phyloP scores from a whole-genome alignment of 2,329 filamentous ascomycete genomes.

The Xylariomycetidae sp. region DNA sequence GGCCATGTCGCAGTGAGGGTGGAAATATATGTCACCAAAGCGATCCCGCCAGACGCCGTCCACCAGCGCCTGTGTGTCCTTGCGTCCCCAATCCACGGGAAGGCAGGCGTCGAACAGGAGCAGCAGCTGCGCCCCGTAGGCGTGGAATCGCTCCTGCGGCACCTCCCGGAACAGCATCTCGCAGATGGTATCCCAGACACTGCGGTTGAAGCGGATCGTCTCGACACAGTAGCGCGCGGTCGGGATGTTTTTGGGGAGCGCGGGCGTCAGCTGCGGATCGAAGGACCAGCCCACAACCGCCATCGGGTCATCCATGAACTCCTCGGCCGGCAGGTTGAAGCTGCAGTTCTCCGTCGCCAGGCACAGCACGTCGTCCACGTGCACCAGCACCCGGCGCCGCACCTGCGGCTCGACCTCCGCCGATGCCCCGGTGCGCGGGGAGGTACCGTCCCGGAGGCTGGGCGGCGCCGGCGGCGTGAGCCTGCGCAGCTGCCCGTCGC shows the following conservation, averaged over 20 bases:
- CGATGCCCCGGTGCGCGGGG: background rate
- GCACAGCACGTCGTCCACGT: conserved; percentile 20
- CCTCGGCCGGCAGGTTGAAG: conserved; percentile 26
- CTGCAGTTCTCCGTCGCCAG: conserved; percentile 28
- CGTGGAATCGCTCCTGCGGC: conserved; percentile 1
- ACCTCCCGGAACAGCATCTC: conserved; percentile 12
- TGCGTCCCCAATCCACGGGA: too few relatives aligned
- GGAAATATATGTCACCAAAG: conserved; percentile 23
- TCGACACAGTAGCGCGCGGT: conserved; percentile 15
- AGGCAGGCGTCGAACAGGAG: conserved; percentile 22
- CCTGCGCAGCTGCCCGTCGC: conserved; percentile 18
- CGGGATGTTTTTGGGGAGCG: conserved; percentile 12
- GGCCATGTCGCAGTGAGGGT: conserved; percentile 10
- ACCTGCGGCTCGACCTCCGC: conserved; percentile 13
- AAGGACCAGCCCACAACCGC: conserved; percentile 22
- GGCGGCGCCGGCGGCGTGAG: conserved; percentile 9
- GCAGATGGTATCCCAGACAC: conserved; percentile 6
- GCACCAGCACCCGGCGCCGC: conserved; percentile 16
- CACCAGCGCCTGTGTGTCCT: conserved; percentile 8
- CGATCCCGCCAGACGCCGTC: conserved; percentile 20
- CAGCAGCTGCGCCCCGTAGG: conserved; percentile 3
- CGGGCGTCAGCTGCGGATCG: conserved; percentile 22
- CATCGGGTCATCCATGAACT: conserved; percentile 10
- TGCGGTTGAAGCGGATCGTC: conserved; percentile 10
- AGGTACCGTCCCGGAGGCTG: too few relatives aligned